Conservation (phyloP, 345 rosid genomes). For the Eucalyptus virginea region DNA sequence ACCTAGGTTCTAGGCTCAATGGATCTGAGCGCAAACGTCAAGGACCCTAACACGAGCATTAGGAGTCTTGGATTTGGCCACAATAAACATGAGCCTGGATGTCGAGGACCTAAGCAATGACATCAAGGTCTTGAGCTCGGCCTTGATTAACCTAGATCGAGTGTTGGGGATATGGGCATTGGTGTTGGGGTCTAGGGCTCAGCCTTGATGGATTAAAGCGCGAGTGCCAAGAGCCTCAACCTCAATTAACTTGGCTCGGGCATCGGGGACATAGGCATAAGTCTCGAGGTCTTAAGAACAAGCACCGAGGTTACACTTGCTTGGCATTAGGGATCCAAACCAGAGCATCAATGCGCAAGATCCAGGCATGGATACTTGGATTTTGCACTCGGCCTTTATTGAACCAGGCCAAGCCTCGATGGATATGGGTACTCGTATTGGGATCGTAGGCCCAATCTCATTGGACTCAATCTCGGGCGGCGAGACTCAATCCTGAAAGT, state of each 20-base stretch:
- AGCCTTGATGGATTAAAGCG: neutral
- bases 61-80: neutral
- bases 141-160: neutral
- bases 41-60: too few relatives aligned
- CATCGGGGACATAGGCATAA: fast-evolving
- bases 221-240: neutral
- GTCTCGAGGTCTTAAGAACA: too few relatives aligned
- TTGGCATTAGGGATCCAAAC: neutral
- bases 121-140: neutral
- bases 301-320: neutral
- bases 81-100: neutral
- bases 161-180: neutral
- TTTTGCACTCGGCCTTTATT: neutral
- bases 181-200: neutral
- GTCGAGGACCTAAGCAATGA: neutral
- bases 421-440: neutral
- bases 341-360: neutral
- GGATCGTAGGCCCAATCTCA: too few relatives aligned
- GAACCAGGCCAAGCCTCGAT: too few relatives aligned
- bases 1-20: too few relatives aligned
- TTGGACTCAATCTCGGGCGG: fast-evolving
- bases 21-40: too few relatives aligned
- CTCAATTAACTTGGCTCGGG: neutral
- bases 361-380: neutral
- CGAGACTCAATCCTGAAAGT: too few relatives aligned